Percentiles rank a stretch among this genome's conserved stretches.
These are phyloP conservation scores for Acidiella bohemica DNA, from an alignment of 495 filamentous ascomycete genomes.

Conservation along the genomic window DNA sequence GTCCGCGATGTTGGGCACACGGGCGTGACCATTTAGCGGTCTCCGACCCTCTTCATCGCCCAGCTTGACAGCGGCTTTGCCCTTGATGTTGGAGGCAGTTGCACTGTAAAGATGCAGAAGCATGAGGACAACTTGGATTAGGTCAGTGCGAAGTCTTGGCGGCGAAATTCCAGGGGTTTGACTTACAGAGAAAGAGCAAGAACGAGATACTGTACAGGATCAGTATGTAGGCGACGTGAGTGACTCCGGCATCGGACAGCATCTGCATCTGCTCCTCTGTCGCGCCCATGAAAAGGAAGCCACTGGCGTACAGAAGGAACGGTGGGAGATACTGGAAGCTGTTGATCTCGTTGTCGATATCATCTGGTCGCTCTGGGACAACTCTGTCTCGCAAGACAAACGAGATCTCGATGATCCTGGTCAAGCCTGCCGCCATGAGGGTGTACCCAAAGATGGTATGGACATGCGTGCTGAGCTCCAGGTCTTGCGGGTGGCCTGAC, in stretches of 20 bases:
- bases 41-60: conserved; percentile 16
- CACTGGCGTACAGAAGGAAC: conserved; percentile 83
- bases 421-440: conserved; percentile 75
- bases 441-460: conserved; percentile 92
- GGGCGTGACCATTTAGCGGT: conserved; percentile 42
- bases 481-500: conserved; percentile 70
- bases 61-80: conserved; percentile 7
- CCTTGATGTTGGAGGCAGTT: conserved; percentile 29
- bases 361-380: conserved; percentile 31
- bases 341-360: conserved; percentile 47
- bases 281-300: conserved; percentile 94
- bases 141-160: too few relatives aligned
- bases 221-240: conserved; percentile 81
- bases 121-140: conserved; percentile 65
- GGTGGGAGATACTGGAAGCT: conserved; percentile 89
- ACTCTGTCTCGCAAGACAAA: conserved; percentile 67
- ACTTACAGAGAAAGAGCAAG: conserved; percentile 72
- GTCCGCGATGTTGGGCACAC: conserved; percentile 19
- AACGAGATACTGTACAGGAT: conserved; percentile 84
- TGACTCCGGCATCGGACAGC: conserved; percentile 55
- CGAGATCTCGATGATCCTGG: conserved; percentile 79
- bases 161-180: too few relatives aligned
- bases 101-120: conserved; percentile 72
- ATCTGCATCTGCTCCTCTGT: conserved; percentile 90
- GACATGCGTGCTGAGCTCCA: conserved; percentile 75